These are phyloP conservation scores for Bidens hawaiensis DNA, from an alignment of 140 eudicot genomes.

Conservation along the genomic window DNA sequence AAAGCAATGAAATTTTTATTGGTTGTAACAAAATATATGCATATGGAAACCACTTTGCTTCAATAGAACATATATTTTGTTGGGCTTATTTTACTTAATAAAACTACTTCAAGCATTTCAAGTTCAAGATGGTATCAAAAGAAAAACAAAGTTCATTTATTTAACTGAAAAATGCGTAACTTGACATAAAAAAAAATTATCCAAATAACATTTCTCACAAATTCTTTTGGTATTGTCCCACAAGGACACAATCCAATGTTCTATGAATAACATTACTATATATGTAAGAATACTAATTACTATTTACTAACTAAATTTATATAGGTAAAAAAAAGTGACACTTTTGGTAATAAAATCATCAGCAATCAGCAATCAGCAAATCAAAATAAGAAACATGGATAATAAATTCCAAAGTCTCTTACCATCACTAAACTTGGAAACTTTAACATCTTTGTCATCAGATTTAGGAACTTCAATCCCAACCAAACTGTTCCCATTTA, in stretches of 20 bases:
- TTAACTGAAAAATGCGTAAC: neutral
- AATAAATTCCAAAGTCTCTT: neutral
- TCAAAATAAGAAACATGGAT: neutral
- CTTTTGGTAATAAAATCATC: neutral
- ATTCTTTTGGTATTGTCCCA: too few species aligned
- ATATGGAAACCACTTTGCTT: neutral
- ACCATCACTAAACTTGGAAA: conserved; percentile 27
- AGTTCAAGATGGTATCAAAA: neutral
- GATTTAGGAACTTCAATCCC: conserved; percentile 14
- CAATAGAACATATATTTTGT: neutral
- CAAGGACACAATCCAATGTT: neutral
- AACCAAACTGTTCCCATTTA: conserved; percentile 18
- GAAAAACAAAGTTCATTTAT: neutral
- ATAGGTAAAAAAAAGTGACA: too few species aligned
- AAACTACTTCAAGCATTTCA: neutral
- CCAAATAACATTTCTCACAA: too few species aligned
- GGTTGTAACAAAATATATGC: neutral
- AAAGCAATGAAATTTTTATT: neutral
- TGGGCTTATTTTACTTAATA: neutral
- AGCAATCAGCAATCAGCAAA: neutral
- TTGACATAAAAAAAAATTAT: neutral
- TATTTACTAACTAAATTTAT: too few species aligned
- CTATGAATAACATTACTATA: neutral
- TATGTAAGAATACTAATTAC: neutral
- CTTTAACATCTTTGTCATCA: conserved; percentile 23